These are phyloP conservation scores for Candida maris DNA, from an alignment of 805 yeast species.

Conservation along the genomic window DNA sequence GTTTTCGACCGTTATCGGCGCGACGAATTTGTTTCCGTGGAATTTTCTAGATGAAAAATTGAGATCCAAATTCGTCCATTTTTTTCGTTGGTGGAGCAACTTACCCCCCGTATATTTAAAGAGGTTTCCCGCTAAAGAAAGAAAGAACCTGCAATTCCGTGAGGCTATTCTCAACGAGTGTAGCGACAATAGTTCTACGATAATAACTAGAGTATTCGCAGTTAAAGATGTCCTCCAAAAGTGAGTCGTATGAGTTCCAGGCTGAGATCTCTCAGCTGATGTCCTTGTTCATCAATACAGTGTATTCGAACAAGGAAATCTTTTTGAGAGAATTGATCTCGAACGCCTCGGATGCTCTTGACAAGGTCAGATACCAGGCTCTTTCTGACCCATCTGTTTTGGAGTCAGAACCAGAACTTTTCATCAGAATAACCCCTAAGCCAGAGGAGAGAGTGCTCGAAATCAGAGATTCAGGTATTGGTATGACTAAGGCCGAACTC, in stretches of 20 bases:
- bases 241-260: conserved; percentile 93
- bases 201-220: neutral
- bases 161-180: no score
- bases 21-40: conserved; percentile 11
- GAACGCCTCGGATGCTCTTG: conserved; percentile 98
- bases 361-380: conserved; percentile 96
- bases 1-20: conserved; percentile 2
- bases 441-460: conserved; percentile 93
- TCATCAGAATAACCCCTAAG: conserved; percentile 95
- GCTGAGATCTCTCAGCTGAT: conserved; percentile 99
- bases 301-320: conserved; percentile 98
- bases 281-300: conserved; percentile 99
- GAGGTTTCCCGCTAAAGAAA: conserved; percentile 4
- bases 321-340: conserved; percentile 98
- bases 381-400: conserved; percentile 86
- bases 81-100: conserved; percentile 9
- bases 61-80: conserved; percentile 2
- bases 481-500: conserved; percentile 99
- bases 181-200: no score
- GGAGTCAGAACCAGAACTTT: conserved; percentile 93
- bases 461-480: conserved; percentile 99
- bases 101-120: conserved; percentile 3
- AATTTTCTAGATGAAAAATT: conserved; percentile 18
- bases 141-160: no score
- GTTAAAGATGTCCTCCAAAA: conserved; percentile 31